Percentiles rank a stretch among this genome's conserved stretches.
Conservation (phyloP, 108 stramenopile genomes). For the Stephanodiscus triporus region DNA sequence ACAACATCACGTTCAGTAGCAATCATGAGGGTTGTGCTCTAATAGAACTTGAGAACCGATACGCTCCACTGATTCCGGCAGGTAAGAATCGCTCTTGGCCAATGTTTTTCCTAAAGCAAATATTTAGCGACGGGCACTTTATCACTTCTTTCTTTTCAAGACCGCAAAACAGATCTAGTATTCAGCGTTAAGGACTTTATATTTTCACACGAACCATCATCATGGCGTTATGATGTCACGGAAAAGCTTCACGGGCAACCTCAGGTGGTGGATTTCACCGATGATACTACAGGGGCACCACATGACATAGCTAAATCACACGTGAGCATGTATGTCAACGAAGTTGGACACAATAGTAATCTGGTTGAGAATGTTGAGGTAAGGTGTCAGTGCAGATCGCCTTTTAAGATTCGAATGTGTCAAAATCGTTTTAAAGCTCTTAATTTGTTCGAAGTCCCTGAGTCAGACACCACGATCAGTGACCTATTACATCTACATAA, state of each 20-base stretch:
- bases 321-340: slow-evolving; percentile 47
- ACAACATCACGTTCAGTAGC: slow-evolving; percentile 49
- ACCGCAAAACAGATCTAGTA: slow-evolving; percentile 42
- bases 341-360: slow-evolving; percentile 35
- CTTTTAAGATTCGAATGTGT: neutral
- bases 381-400: neutral
- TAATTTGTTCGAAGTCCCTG: slow-evolving; percentile 17
- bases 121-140: neutral
- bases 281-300: slow-evolving; percentile 40
- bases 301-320: slow-evolving; percentile 32
- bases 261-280: slow-evolving; percentile 48
- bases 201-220: slow-evolving; percentile 42
- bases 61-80: slow-evolving; percentile 35
- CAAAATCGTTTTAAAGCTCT: neutral
- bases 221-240: slow-evolving; percentile 43
- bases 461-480: slow-evolving; percentile 17
- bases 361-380: slow-evolving; percentile 41
- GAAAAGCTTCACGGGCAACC: slow-evolving; percentile 34
- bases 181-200: slow-evolving; percentile 49
- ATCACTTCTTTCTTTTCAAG: slow-evolving; percentile 1
- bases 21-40: slow-evolving; percentile 41
- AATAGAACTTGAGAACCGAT: slow-evolving; percentile 42
- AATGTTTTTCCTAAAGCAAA: neutral
- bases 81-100: slow-evolving; percentile 17
- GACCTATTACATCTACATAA: slow-evolving; percentile 31